phyloP scores from a whole-genome alignment of 2,329 filamentous ascomycete species.

The Plenodomus lindquistii region DNA sequence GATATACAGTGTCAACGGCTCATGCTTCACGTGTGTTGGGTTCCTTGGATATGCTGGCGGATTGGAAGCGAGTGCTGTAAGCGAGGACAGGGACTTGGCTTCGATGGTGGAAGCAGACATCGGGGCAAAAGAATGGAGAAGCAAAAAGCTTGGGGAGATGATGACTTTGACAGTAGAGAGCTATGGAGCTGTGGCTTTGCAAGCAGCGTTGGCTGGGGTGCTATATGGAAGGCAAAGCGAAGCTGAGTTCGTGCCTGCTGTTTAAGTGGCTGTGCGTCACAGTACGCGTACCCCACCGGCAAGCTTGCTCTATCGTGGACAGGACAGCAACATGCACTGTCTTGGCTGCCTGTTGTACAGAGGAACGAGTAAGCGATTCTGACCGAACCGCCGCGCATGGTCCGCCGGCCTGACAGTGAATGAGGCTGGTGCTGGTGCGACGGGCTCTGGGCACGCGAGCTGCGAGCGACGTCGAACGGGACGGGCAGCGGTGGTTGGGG shows the following conservation, averaged over 20 bases:
- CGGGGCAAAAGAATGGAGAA: conserved; percentile 14
- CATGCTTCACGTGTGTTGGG: conserved; percentile 68
- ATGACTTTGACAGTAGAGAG: conserved; percentile 9
- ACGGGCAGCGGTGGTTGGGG: conserved; percentile 7
- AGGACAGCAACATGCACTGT: conserved; percentile 14
- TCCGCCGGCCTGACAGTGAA: conserved; percentile 7
- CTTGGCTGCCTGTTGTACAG: conserved; percentile 13
- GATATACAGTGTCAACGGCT: conserved; percentile 84
- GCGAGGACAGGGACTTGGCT: conserved; percentile 78
- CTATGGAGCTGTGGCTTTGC: conserved; percentile 6
- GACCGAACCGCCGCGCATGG: conserved; percentile 16
- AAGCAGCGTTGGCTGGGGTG: conserved; percentile 14
- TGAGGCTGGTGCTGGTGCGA: conserved; percentile 21
- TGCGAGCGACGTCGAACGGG: conserved; percentile 1
- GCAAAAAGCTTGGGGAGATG: conserved; percentile 11
- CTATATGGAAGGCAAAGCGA: conserved; percentile 24
- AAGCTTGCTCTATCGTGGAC: conserved; percentile 6
- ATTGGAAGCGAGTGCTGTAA: conserved; percentile 81
- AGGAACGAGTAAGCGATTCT: conserved; percentile 14
- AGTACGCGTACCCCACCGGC: conserved; percentile 22
- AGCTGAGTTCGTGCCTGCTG: conserved; percentile 26
- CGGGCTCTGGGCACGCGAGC: conserved; percentile 12
- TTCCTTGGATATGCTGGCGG: conserved; percentile 85
- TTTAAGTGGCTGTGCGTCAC: conserved; percentile 37
- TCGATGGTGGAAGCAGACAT: conserved; percentile 59